These are phyloP conservation scores for Agrostemma githago DNA, from an alignment of 148 eudicot genomes.

Conservation along the genomic window DNA sequence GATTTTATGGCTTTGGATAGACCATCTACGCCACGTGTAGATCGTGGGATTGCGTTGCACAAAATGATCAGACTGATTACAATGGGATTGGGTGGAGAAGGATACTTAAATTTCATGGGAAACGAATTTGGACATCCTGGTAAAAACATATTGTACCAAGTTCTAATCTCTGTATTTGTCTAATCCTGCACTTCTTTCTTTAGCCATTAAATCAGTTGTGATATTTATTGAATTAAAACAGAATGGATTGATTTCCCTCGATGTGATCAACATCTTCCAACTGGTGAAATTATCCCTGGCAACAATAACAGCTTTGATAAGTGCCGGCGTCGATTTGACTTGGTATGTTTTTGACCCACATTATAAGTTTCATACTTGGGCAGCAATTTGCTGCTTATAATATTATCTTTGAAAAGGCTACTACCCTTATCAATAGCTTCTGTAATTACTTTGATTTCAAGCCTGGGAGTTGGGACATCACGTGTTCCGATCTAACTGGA, in stretches of 20 bases:
- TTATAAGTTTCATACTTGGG: background rate
- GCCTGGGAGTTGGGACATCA: background rate
- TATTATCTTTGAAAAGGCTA: background rate
- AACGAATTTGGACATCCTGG: conserved; percentile 99
- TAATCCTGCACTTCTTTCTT: background rate
- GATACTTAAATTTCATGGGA: conserved; percentile 98
- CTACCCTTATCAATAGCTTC: background rate
- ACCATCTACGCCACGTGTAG: conserved; percentile 86
- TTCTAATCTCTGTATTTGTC: background rate
- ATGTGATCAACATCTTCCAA: conserved; percentile 67
- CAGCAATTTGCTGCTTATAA: background rate
- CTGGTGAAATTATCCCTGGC: conserved; percentile 72
- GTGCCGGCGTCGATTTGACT: conserved; percentile 95
- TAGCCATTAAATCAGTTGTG: background rate
- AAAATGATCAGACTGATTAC: conserved; percentile 98
- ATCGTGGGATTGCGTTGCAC: conserved; percentile 98
- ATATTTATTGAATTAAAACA: conserved; percentile 25
- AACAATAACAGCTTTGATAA: conserved; percentile 75
- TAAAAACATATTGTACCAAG: conserved; percentile 23
- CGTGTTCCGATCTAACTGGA: background rate
- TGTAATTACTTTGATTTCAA: background rate
- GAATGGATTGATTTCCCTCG: conserved; percentile 99
- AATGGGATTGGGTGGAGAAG: conserved; percentile 99
- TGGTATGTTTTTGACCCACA: conserved; percentile 39
- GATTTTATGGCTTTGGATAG: conserved; percentile 98